Base-by-base conservation (phyloP, 306 rosid genomes). In the Vigna angularis region DNA sequence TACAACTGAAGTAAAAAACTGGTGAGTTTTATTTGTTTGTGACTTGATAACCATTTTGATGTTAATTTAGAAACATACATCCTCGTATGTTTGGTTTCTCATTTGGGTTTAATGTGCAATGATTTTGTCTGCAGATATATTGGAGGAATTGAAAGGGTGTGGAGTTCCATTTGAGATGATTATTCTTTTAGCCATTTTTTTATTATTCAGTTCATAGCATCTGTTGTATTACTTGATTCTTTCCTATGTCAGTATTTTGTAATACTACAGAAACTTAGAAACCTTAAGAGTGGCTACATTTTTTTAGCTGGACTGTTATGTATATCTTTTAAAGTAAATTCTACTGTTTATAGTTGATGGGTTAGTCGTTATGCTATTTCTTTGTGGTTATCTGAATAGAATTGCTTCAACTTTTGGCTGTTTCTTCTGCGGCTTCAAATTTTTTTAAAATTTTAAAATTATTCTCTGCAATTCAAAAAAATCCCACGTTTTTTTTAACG, bases 11-110 rank as follows among this genome's bases (percentile, higher is more conserved):
- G 6, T 20, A 55, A 85, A 79, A 58, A 55, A 83, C 45, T 71
- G 87, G 91, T 90, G 56, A 85, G 87, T 77, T 12, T 38, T 73
- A 14, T 44, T 32, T 47, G 38, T 69, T 17, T 16, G 0, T 62
- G 59, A 49, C 22, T 9, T 62, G 59, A 49, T 32, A 6, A 5
- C 7, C 28, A 26, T 26, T 26, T 26, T 26, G 28, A 26, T 26
- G 3, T 26, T 3, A 14, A 5, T 26, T 12, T 77, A 42, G n/a
- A 77, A 77, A 17, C 38, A 42, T 77, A 14, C 20, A 32, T 38
- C 32, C 32, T 24, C 7, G 66, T 51, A 10, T 62, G 59, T 65
- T 74, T 61, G 44, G 36, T 32, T 77, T 56, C 28, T 22, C 40
- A 36, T 75, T 26, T 53, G 68, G 49, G 22, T 66, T 75, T 62